Evolutionary conservation across 225 moss, liverwort and hornwort genomes (phyloP).

Genomic region (Polytrichum commune): DNA sequence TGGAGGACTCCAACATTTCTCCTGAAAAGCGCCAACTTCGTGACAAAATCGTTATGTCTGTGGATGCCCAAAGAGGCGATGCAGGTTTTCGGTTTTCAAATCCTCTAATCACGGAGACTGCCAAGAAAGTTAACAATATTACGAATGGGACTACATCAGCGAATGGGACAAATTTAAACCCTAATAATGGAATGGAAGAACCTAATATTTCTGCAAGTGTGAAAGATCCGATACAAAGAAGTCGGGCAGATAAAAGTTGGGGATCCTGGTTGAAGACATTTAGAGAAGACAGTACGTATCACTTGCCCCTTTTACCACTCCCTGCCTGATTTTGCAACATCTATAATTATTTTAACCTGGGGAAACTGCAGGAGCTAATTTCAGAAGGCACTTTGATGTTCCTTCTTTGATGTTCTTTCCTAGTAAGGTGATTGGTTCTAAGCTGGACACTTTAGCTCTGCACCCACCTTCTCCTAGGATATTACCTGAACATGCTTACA

Average conservation of each 20-base stretch:
- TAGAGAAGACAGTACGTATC: conserved; percentile 43
- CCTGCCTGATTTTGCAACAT: neutral
- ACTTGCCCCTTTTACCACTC: conserved; percentile 4
- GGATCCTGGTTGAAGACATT: conserved; percentile 27
- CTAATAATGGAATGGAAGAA: conserved; percentile 18
- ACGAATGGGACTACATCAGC: conserved; percentile 5
- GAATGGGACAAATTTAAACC: neutral
- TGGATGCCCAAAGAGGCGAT: conserved; percentile 41
- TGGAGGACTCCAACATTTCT: conserved; percentile 32
- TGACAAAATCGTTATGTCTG: conserved; percentile 41
- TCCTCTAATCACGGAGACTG: conserved; percentile 40
- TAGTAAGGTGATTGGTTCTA: no score
- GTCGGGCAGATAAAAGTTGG: conserved; percentile 21
- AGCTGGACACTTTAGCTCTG: no score
- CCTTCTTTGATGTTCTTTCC: no score
- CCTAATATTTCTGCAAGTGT: conserved; percentile 19
- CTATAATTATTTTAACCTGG: neutral
- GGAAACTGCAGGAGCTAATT: neutral
- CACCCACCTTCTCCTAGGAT: no score
- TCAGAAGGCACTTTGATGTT: neutral
- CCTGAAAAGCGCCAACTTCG: conserved; percentile 38
- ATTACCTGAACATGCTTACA: no score
- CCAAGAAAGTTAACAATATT: conserved; percentile 2
- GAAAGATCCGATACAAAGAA: conserved; percentile 39
- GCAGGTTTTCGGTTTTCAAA: conserved; percentile 42